phyloP scores from a whole-genome alignment of 495 filamentous ascomycete genomes.

The Penicillium odoratum region DNA sequence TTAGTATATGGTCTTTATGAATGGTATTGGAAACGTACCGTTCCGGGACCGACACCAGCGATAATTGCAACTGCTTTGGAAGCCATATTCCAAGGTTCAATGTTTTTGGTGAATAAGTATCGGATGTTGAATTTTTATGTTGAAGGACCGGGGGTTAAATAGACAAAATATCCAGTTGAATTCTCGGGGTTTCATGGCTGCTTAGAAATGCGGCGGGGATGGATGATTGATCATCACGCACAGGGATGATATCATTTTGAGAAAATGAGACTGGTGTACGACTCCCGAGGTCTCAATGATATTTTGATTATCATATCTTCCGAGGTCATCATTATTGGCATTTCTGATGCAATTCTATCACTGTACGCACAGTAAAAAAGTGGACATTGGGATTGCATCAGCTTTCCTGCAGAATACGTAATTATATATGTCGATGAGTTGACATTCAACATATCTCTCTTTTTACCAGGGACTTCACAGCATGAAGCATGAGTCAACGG shows the following conservation, averaged over 20 bases:
- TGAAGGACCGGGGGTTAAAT: slow-evolving; percentile 2
- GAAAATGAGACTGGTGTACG: slow-evolving; percentile 13
- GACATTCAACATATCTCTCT: too few relatives aligned
- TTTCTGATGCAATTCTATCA: not conserved
- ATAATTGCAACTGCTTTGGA: slow-evolving; percentile 62
- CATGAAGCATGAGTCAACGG: too few relatives aligned
- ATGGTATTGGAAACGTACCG: slow-evolving; percentile 41
- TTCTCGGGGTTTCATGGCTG: slow-evolving; percentile 14
- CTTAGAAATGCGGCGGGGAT: slow-evolving; percentile 33
- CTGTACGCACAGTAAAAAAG: not conserved
- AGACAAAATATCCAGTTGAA: not conserved
- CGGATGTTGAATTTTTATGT: not conserved
- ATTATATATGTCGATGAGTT: too few relatives aligned
- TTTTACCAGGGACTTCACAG: too few relatives aligned
- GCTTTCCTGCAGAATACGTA: too few relatives aligned
- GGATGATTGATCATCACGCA: slow-evolving; percentile 33
- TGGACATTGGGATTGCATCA: too few relatives aligned
- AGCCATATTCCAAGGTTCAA: slow-evolving; percentile 27
- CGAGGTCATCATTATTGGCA: not conserved
- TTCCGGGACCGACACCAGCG: slow-evolving; percentile 74
- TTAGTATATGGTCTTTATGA: not conserved
- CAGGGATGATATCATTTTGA: slow-evolving; percentile 29
- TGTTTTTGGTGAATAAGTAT: not conserved
- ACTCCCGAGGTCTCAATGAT: not conserved
- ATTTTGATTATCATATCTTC: slow-evolving; percentile 19